Evolutionary conservation across 2,329 filamentous ascomycete species (phyloP).

Genomic region (Zasmidium citrigriseum): DNA sequence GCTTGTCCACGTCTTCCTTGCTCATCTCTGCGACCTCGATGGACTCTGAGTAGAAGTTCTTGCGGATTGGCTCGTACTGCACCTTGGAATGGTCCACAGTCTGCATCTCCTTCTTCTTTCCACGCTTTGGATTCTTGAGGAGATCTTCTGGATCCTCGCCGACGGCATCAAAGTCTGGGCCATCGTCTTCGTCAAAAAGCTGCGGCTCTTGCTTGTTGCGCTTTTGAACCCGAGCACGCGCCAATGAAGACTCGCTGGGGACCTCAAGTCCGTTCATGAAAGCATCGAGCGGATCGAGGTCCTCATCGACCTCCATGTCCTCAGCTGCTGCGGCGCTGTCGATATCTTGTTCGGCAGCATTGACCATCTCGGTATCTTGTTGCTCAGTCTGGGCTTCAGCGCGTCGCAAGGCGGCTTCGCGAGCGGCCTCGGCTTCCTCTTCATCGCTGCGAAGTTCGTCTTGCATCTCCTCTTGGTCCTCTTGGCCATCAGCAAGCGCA

Average conservation of each 20-base stretch:
- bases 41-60: slow-evolving; percentile 93
- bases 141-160: slow-evolving; percentile 66
- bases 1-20: slow-evolving; percentile 76
- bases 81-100: slow-evolving; percentile 83
- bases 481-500: slow-evolving; percentile 60
- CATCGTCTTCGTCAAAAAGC: slow-evolving; percentile 84
- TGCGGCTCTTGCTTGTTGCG: slow-evolving; percentile 69
- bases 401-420: slow-evolving; percentile 77
- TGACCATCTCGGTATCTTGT: slow-evolving; percentile 49
- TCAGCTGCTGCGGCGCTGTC: slow-evolving; percentile 23
- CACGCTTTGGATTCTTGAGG: slow-evolving; percentile 62
- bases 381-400: slow-evolving; percentile 53
- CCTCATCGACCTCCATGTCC: slow-evolving; percentile 57
- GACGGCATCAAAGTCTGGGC: slow-evolving; percentile 64
- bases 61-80: slow-evolving; percentile 81
- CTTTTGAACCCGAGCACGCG: slow-evolving; percentile 39
- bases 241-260: slow-evolving; percentile 41
- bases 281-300: slow-evolving; percentile 89
- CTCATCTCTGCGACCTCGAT: slow-evolving; percentile 79
- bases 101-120: slow-evolving; percentile 98
- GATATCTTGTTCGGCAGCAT: slow-evolving; percentile 35
- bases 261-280: slow-evolving; percentile 79
- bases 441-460: slow-evolving; percentile 82
- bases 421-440: slow-evolving; percentile 80
- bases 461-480: slow-evolving; percentile 52